Conservation (phyloP, 192 early-diverging fungal species). For the Coemansia sp. region DNA sequence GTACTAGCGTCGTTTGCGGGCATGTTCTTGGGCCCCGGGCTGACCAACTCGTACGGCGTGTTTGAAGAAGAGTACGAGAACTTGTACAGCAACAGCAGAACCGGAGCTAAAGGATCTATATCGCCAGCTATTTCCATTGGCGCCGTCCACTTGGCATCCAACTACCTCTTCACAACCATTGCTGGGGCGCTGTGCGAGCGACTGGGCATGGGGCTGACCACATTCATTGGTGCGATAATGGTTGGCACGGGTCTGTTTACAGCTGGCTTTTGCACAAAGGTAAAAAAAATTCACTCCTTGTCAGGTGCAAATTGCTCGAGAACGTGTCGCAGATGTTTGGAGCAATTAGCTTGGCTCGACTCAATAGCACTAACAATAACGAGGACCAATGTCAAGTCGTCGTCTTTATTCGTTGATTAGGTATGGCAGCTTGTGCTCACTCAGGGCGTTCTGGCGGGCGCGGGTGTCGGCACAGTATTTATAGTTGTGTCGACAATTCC, state of each 20-base stretch:
- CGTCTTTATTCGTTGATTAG: neutral
- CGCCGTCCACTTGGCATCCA: conserved; percentile 38
- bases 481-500: conserved; percentile 53
- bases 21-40: conserved; percentile 46
- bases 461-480: conserved; percentile 48
- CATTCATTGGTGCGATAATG: conserved; percentile 40
- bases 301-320: neutral
- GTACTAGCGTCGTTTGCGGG: conserved; percentile 42
- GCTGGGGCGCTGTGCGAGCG: conserved; percentile 47
- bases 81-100: conserved; percentile 26
- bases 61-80: conserved; percentile 53
- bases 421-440: conserved; percentile 52
- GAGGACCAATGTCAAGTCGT: neutral
- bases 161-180: conserved; percentile 51
- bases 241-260: conserved; percentile 32
- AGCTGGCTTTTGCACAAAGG: conserved; percentile 50
- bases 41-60: conserved; percentile 52
- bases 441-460: conserved; percentile 43
- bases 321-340: neutral
- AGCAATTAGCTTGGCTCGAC: neutral
- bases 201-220: conserved; percentile 50
- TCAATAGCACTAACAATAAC: neutral
- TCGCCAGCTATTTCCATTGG: conserved; percentile 48
- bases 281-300: neutral
- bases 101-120: conserved; percentile 1